Conservation (phyloP, 2,329 filamentous ascomycete genomes). For the Domatiomyces globalis region DNA sequence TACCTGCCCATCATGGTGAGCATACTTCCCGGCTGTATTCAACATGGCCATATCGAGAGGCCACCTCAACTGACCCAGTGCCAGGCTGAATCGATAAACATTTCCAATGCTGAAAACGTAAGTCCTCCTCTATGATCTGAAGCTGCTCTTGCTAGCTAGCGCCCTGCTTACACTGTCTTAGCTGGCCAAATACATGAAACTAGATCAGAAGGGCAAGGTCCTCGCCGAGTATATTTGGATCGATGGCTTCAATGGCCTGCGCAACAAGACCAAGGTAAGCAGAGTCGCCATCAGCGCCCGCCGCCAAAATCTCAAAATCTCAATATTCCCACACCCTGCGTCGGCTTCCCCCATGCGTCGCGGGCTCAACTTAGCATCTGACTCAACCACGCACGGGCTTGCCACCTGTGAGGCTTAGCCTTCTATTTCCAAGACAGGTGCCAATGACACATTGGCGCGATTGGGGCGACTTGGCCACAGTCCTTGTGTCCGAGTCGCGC, state of each 20-base stretch:
- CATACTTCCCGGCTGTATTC: neutral
- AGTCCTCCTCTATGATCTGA: slow-evolving; percentile 13
- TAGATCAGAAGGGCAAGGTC: slow-evolving; percentile 75
- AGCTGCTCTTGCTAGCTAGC: slow-evolving; percentile 4
- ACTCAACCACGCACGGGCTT: neutral
- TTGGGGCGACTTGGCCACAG: neutral
- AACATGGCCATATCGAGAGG: neutral
- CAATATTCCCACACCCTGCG: neutral
- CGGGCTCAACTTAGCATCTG: neutral
- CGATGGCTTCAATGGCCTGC: slow-evolving; percentile 65
- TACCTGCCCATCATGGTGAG: slow-evolving; percentile 13
- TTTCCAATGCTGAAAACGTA: slow-evolving; percentile 32
- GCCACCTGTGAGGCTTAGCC: neutral
- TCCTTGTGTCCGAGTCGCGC: neutral
- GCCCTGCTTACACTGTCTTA: slow-evolving; percentile 30
- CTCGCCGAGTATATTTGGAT: slow-evolving; percentile 98
- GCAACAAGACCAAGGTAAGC: slow-evolving; percentile 93
- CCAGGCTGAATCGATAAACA: slow-evolving; percentile 29
- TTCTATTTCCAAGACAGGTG: neutral
- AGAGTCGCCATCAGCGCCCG: neutral
- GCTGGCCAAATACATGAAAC: slow-evolving; percentile 82
- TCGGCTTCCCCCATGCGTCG: neutral
- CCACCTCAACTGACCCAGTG: slow-evolving; percentile 2
- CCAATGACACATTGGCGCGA: neutral
- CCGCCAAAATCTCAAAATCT: neutral